Evolutionary conservation across 306 rosid genomes (phyloP), one percentile per base, ranked within the genome.

Genomic region (Lathyrus aphaca): DNA sequence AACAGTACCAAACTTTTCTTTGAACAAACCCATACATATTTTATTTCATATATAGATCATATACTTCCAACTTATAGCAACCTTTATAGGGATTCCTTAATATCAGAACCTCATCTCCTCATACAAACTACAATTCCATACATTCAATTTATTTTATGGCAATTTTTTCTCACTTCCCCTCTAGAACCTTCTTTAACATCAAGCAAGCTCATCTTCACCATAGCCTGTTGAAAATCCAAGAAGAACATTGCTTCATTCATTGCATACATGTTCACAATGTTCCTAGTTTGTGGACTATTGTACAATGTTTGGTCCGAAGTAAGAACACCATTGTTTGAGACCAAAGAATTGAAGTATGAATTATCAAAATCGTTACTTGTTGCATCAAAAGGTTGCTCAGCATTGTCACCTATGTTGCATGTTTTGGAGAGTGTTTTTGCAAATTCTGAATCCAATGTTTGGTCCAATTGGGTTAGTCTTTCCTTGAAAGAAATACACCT

Each of bases 121-220:
- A 2, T 23, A 23, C 25, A 23, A 23, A 23, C 25, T 23, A 35
- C 10, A 35, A 35, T 35, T 7, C 39, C 0, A 35, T 35, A 35
- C 10, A 35, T 51, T 76, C 73, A 83, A 43, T 92, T 92, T 17
- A 86, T 79, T 25, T 66, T 71, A 54, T 69, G 92, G 65, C 98
- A 89, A 74, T 77, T 73, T 61, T 37, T 62, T 17, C 95, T 68
- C 0, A 89, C 87, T 86, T 89, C 82, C 3, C 92, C 95, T 0
- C 72, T 75, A 5, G 78, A 83, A 4, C 82, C 86, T 15, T 85
- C 71, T 78, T 89, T 89, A 18, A 86, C 88, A 62, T 86, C 88
- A 1, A 92, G 92, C 40, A 16, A 1, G 32, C 95, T 77, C 98
- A 89, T 86, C 73, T 92, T 92, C 45, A 86, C 76, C 87, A 89